Evolutionary conservation across 2,329 filamentous ascomycete genomes (phyloP), one percentile per base, ranked within the genome.

Genomic region (Verticillium albo-atrum): DNA sequence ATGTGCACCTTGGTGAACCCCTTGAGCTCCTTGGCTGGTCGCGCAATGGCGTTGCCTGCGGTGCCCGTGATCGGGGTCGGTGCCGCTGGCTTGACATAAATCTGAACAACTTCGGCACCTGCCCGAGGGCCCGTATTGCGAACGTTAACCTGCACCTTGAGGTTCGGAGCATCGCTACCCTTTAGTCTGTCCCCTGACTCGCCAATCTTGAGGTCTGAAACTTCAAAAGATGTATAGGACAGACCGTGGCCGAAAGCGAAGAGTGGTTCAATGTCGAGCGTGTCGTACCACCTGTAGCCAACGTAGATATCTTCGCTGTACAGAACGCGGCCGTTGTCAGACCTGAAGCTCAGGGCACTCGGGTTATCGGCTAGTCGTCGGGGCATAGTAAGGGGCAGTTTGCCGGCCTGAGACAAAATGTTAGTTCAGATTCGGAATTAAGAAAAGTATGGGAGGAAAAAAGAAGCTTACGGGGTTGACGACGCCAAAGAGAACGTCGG

Each of bases 1-100:
- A 90, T 67, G 2, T 67, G 70, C 0, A 84, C 75, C 68, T 88
- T 88, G 30, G 80, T 78, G 61, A 90, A 89, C 3, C 88, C 86
- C 2, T 87, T 79, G 17, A 90, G 74, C 66, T 89, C 85, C 37
- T 79, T 76, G 0, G 81, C 75, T 0, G 89, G 88, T 14, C 54
- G 30, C 9, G 66, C 68, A 17, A 42, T 27, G 25, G 42, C 28
- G n/a, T 28, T 27, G 15, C 35, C 28, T 3, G 55, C 42, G 2
- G 78, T 72, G 6, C 77, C 71, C 0, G 82, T 75, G 14, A 91
- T 59, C 4, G 35, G 35, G 4, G 35, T 42, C 7, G 35, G 35
- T 0, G 61, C 68, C 2, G 80, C 79, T 20, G 5, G 32, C 5
- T 82, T 81, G 1, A 91, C 60, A 61, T 85, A 85, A 3, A 87